Evolutionary conservation across 106 monocot genomes (phyloP), one percentile per base, ranked within the genome.

Genomic region (Allium cepa): DNA sequence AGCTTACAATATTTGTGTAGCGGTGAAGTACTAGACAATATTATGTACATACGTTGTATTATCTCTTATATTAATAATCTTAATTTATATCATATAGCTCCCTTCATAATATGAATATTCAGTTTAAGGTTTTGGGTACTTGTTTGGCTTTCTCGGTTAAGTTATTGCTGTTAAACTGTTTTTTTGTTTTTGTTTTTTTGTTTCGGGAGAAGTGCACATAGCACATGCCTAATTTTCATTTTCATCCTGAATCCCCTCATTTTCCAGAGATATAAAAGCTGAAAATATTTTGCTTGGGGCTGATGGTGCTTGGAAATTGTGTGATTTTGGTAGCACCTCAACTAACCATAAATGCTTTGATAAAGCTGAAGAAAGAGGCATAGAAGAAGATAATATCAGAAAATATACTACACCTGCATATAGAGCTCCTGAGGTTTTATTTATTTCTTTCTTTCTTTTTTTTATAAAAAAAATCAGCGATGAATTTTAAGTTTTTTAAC

Each of bases 361-460:
- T 55, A 81, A 73, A 26, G 86, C 90, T 58, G 90, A 86, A 71
- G 90, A 90, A 69, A 90, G 81, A 86, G 90, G 90, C 18, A 76
- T 90, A 56, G 90, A 90, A 79, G 90, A 90, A 68, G 90, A 90
- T 60, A 84, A 77, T 26, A 90, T 90, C 56, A 83, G 90, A 50
- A 90, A 90, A 72, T 76, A 90, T 69, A 90, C 90, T 57, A 90
- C 90, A 13, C 90, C 86, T 63, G 83, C 90, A 49, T 90, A 90
- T 79, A 73, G 90, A 81, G 78, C 90, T 68, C 77, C 77, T 66
- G 77, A 78, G 77, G 77, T 77, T 59, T 67, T 59, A 28, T 15
- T 4, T 55, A 0, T 22, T 22, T 22, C n/a, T n/a, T n/a, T n/a
- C n/a, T 22, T 22, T 22, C 22, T 22, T 22, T 22, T 22, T 22